These are phyloP conservation scores for Cichorium intybus DNA, from an alignment of 140 eudicot genomes.

Conservation along the genomic window DNA sequence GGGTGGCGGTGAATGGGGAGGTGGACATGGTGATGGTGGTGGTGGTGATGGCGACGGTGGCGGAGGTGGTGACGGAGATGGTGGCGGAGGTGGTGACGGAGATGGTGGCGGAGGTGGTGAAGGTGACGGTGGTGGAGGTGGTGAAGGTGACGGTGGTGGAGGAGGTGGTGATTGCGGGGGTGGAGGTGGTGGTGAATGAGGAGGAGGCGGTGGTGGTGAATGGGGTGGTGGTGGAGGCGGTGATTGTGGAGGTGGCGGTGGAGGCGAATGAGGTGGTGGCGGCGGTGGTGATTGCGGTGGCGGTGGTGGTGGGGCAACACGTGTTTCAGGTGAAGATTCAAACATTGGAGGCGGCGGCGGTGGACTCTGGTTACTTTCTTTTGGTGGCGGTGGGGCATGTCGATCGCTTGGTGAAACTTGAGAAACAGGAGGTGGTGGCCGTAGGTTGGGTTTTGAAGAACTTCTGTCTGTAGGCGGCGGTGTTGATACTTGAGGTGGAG, in stretches of 20 bases:
- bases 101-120: neutral
- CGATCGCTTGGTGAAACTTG: conserved; percentile 19
- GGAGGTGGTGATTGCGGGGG: neutral
- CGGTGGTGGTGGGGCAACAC: neutral
- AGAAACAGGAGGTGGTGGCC: conserved; percentile 29
- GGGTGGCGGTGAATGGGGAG: neutral
- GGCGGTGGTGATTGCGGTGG: neutral
- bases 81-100: neutral
- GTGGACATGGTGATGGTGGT: neutral
- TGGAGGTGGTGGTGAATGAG: neutral
- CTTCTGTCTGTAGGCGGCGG: conserved; percentile 5
- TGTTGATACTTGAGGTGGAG: conserved; percentile 35
- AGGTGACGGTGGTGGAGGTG: neutral
- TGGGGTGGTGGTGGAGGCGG: conserved; percentile 1
- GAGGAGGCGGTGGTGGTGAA: neutral
- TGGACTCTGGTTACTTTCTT: conserved; percentile 16
- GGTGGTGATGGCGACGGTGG: neutral
- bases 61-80: neutral
- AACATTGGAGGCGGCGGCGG: conserved; percentile 24
- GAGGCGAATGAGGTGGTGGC: neutral
- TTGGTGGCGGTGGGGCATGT: conserved; percentile 41
- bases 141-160: neutral
- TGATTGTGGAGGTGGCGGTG: neutral
- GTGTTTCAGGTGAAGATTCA: conserved; percentile 14
- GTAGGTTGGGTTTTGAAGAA: conserved; percentile 18